phyloP scores from a whole-genome alignment of 2,329 filamentous ascomycete genomes.

The Xylaria sp. region DNA sequence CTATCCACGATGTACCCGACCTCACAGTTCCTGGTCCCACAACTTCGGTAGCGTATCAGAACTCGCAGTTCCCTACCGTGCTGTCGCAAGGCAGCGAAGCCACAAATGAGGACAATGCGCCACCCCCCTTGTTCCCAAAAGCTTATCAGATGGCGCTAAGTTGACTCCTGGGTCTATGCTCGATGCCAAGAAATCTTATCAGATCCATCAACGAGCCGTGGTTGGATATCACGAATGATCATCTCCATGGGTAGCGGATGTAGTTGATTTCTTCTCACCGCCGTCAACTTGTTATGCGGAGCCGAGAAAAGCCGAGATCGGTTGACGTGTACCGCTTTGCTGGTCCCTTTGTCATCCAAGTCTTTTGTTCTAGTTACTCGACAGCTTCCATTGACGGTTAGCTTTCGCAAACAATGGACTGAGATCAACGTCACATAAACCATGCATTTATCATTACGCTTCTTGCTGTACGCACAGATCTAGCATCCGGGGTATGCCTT shows the following conservation, averaged over 20 bases:
- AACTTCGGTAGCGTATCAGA: neutral
- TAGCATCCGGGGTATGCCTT: neutral
- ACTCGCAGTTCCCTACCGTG: neutral
- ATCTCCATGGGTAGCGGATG: neutral
- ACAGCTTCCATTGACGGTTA: constrained; percentile 23
- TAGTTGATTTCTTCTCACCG: constrained; percentile 1
- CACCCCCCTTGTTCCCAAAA: neutral
- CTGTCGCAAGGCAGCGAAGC: neutral
- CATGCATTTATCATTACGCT: neutral
- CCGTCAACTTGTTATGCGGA: constrained; percentile 11
- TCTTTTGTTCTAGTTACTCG: neutral
- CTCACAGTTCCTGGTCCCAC: neutral
- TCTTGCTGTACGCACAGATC: neutral
- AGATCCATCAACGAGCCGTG: constrained; percentile 11
- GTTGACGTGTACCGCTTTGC: neutral
- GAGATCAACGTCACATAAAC: neutral
- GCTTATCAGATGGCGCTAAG: constrained; percentile 31
- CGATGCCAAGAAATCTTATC: constrained; percentile 27
- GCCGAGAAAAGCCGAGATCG: constrained; percentile 13
- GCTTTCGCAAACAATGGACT: neutral
- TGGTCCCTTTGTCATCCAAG: neutral
- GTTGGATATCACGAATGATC: neutral
- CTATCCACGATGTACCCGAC: neutral
- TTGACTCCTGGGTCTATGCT: neutral
- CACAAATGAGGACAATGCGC: neutral